These are phyloP conservation scores for Cordyceps tenuipes DNA, from an alignment of 2,329 filamentous ascomycete genomes.

Conservation along the genomic window DNA sequence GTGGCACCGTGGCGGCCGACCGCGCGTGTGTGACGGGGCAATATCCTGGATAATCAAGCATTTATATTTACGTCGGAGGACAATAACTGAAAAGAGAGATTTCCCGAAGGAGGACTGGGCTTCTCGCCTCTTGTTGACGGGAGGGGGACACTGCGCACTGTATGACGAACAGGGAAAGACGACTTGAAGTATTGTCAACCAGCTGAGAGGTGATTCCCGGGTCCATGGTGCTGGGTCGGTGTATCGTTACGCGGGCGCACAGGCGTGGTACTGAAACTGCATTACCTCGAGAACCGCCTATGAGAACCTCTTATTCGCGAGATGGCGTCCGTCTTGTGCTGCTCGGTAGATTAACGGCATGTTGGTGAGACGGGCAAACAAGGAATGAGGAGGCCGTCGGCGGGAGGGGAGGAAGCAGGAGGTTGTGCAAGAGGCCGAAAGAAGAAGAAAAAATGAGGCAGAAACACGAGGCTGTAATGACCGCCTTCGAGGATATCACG, in stretches of 20 bases:
- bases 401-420: not conserved
- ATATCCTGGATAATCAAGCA: not conserved
- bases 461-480: too few species aligned
- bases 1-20: not conserved
- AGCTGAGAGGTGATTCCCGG: not conserved
- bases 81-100: not conserved
- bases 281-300: not conserved
- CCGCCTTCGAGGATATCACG: too few species aligned
- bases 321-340: not conserved
- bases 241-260: not conserved
- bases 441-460: too few species aligned
- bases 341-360: not conserved
- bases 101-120: not conserved
- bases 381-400: not conserved
- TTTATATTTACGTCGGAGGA: not conserved
- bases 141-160: not conserved
- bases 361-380: too few species aligned
- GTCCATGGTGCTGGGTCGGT: constrained; percentile 8
- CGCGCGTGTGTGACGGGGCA: not conserved
- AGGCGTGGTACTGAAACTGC: not conserved
- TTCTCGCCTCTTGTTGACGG: not conserved
- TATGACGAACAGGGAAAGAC: not conserved
- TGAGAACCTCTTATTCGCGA: too few species aligned
- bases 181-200: not conserved
- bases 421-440: not conserved